Conservation (phyloP, 1,284 basidiomycete genomes). For the Ceratobasidium sp. region DNA sequence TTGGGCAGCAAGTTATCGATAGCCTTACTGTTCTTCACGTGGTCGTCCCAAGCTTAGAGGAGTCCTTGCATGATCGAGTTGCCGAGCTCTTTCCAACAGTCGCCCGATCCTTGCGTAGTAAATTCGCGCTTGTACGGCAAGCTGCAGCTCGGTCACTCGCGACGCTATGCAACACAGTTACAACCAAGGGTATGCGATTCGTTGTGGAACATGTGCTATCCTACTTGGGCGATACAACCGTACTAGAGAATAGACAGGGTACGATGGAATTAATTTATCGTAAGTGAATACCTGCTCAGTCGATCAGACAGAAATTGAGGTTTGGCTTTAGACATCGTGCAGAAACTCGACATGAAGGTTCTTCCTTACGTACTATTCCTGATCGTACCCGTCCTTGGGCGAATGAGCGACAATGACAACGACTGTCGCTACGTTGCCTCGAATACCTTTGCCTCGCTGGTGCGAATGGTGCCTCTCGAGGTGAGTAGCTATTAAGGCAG, state of each 20-base stretch:
- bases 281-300: slow-evolving; percentile 55
- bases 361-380: slow-evolving; percentile 97
- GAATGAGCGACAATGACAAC: slow-evolving; percentile 96
- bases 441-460: slow-evolving; percentile 95
- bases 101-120: slow-evolving; percentile 76
- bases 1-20: slow-evolving; percentile 91
- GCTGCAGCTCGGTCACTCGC: slow-evolving; percentile 87
- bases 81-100: slow-evolving; percentile 77
- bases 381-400: slow-evolving; percentile 92
- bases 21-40: slow-evolving; percentile 88
- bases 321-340: slow-evolving; percentile 76
- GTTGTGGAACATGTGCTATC: slow-evolving; percentile 89
- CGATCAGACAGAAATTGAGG: background rate
- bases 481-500: slow-evolving; percentile 53
- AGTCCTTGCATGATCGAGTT: slow-evolving; percentile 71
- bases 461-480: slow-evolving; percentile 99
- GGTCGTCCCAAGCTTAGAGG: slow-evolving; percentile 76
- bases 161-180: slow-evolving; percentile 84
- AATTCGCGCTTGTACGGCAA: slow-evolving; percentile 87
- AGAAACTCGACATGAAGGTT: slow-evolving; percentile 89
- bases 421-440: slow-evolving; percentile 91
- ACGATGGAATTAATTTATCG: slow-evolving; percentile 89
- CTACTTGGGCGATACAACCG: slow-evolving; percentile 77
- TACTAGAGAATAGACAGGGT: slow-evolving; percentile 84
- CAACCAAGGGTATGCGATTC: slow-evolving; percentile 82